Base-by-base conservation (phyloP, 495 filamentous ascomycete species). In the Tuber indicum region DNA sequence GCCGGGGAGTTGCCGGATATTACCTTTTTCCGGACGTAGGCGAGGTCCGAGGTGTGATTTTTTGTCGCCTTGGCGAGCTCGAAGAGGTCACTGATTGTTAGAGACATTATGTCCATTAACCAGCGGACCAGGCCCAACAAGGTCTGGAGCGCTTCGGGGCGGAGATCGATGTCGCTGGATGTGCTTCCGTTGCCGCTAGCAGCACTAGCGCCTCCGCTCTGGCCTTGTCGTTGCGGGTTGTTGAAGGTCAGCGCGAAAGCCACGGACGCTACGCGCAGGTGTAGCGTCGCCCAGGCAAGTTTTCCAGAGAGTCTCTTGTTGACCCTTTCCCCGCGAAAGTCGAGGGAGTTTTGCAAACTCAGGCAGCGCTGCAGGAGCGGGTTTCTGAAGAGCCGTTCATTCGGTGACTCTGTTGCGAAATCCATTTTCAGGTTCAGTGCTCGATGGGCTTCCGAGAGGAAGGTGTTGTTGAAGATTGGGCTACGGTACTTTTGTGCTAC, bases 61-160 rank as follows among this genome's bases (percentile, higher is more conserved):
- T 66, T 66, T 66, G 58, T 80, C 8, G 74, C 75, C 32, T 82
- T 82, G 0, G 80, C 75, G 9, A 84, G 77, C 21, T 81, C 80
- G 72, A 84, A 84, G n/a, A 84, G 75, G 62, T 85, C 84, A 21
- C 82, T 81, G 26, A 85, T 77, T 9, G 84, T 80, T 49, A 78
- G 76, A 23, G 78, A 77, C 76, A 84, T 81, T 39, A 85, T 79
- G 71, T 85, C 84, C 79, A 83, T 84, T n/a, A 84, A 73, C 84
- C 84, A 85, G n/a, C 77, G 78, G 16, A 84, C 81, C 17, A 85
- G 66, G 26, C 83, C 83, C 23, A 81, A 42, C 17, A 84, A 44
- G 16, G 79, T 81, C 52, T 82, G 77, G 43, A 84, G 70, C 6
- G 78, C 83, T 62, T 84, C 83, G 21, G 78, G 77, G 19, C 78